Conservation (phyloP, 2,329 filamentous ascomycete genomes). For the Pseudogymnoascus sp. region DNA sequence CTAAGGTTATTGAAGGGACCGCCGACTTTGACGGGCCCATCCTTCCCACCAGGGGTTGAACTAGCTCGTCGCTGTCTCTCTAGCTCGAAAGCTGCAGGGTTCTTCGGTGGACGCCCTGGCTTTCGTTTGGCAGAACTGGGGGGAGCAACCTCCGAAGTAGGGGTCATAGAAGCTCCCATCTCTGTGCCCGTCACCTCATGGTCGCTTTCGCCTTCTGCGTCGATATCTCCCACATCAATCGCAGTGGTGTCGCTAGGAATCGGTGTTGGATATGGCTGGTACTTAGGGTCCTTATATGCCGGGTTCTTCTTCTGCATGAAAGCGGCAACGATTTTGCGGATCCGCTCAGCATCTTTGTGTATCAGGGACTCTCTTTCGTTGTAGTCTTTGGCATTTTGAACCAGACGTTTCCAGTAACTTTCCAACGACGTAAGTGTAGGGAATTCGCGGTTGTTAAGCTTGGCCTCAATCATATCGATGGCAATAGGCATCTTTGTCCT, state of each 20-base stretch:
- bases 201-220: constrained; percentile 28
- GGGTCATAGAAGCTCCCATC: constrained; percentile 11
- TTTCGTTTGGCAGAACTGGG: constrained; percentile 16
- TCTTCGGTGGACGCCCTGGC: constrained; percentile 23
- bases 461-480: constrained; percentile 67
- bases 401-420: constrained; percentile 80
- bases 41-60: constrained; percentile 37
- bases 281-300: constrained; percentile 62
- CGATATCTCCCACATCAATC: constrained; percentile 24
- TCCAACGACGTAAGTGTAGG: constrained; percentile 66
- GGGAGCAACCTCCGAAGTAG: not conserved
- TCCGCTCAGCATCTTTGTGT: constrained; percentile 77
- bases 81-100: constrained; percentile 20
- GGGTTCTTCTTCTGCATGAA: constrained; percentile 84
- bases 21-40: constrained; percentile 39
- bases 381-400: constrained; percentile 79
- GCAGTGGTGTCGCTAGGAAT: constrained; percentile 49
- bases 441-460: constrained; percentile 64
- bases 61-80: constrained; percentile 32
- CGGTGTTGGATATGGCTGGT: constrained; percentile 67
- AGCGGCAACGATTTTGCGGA: constrained; percentile 79
- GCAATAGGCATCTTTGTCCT: constrained; percentile 72
- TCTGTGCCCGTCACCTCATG: constrained; percentile 25
- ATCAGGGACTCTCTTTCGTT: constrained; percentile 65
- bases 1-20: constrained; percentile 62